Evolutionary conservation across 1,284 basidiomycete species (phyloP).

Genomic region (Psilocybe mexicana): DNA sequence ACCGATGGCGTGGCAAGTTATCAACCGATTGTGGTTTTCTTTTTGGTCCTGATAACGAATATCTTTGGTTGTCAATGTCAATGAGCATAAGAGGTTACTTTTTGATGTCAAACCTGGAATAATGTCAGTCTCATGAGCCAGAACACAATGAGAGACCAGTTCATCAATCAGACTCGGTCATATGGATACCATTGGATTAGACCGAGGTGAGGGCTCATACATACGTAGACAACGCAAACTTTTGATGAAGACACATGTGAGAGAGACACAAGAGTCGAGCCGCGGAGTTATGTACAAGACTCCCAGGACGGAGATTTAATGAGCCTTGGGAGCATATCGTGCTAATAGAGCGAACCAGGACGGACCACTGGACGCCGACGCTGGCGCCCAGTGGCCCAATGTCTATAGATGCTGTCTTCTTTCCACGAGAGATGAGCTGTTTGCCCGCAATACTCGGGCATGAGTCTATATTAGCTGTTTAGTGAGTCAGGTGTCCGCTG

Average conservation of each 20-base stretch:
- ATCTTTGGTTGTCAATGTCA: conserved; percentile 1
- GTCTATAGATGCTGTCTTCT: conserved; percentile 2
- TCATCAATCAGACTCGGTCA: conserved; percentile 6
- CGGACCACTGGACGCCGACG: conserved; percentile 4
- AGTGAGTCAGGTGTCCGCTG: neutral
- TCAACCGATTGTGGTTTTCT: neutral
- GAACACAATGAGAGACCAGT: conserved; percentile 5
- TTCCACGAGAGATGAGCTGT: conserved; percentile 12
- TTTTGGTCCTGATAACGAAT: neutral
- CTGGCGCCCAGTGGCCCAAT: neutral
- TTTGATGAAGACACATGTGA: neutral
- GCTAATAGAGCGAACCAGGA: conserved; percentile 9
- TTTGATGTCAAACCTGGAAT: neutral
- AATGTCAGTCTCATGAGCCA: neutral
- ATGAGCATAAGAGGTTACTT: neutral
- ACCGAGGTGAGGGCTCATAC: conserved; percentile 3
- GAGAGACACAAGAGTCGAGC: neutral
- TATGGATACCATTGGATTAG: neutral
- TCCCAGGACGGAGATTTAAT: conserved; percentile 6
- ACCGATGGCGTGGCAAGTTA: neutral
- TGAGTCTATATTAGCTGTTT: neutral
- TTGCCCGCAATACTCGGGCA: conserved; percentile 14
- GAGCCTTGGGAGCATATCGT: conserved; percentile 9
- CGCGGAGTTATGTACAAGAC: conserved; percentile 8
- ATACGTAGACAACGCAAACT: neutral